These are phyloP conservation scores for Phytophthora sp. DNA, from an alignment of 352 stramenopile species.

Conservation along the genomic window DNA sequence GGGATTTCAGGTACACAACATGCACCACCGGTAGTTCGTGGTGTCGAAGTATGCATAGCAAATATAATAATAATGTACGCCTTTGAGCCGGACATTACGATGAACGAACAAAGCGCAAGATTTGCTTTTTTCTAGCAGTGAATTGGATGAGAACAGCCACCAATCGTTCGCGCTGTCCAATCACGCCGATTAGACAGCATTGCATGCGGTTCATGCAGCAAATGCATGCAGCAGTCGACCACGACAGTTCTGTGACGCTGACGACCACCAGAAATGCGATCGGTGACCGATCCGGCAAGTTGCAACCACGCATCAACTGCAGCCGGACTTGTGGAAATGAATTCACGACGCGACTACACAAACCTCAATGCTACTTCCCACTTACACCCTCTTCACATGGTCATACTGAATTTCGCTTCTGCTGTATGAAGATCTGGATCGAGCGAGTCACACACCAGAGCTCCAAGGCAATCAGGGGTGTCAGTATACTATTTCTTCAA, in stretches of 20 bases:
- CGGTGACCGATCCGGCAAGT: conserved; percentile 7
- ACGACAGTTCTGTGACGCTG: not conserved
- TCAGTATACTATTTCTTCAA: no score
- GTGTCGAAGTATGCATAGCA: no score
- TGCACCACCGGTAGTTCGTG: no score
- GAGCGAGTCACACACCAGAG: no score
- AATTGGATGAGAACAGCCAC: conserved; percentile 5
- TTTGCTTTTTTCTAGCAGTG: conserved; percentile 11
- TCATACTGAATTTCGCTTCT: no score
- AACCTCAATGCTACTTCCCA: conserved; percentile 19
- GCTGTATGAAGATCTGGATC: no score
- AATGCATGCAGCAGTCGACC: not conserved
- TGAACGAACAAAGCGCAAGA: not conserved
- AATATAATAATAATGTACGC: not conserved
- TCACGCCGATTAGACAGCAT: not conserved
- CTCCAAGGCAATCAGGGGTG: no score
- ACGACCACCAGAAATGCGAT: conserved; percentile 1
- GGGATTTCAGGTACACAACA: not conserved
- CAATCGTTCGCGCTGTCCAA: not conserved
- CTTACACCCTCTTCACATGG: no score
- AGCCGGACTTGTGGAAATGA: not conserved
- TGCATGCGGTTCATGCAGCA: not conserved
- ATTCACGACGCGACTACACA: conserved; percentile 10
- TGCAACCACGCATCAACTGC: conserved; percentile 13
- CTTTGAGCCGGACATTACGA: not conserved